phyloP scores from a whole-genome alignment of 345 rosid species.

The Moringa oleifera region DNA sequence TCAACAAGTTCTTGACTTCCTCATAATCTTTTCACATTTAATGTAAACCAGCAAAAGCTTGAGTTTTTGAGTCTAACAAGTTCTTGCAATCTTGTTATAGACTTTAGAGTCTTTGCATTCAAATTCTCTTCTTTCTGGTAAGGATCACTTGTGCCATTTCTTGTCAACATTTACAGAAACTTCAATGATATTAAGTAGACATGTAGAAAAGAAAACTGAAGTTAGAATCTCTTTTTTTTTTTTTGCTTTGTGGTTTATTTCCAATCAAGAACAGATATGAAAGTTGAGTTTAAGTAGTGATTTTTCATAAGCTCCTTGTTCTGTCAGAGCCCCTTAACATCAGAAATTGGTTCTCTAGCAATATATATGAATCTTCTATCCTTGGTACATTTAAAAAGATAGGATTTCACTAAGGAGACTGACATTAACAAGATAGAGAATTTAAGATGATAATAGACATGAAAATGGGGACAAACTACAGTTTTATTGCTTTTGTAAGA shows the following conservation, averaged over 20 bases:
- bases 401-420: conserved; percentile 25
- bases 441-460: conserved; percentile 14
- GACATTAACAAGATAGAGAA: conserved; percentile 19
- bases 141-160: conserved; percentile 18
- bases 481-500: conserved; percentile 19
- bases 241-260: background rate
- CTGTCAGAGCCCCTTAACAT: conserved; percentile 53
- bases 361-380: conserved; percentile 40
- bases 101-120: conserved; percentile 23
- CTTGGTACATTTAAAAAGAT: conserved; percentile 23
- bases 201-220: too few species aligned
- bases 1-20: too few species aligned
- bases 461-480: conserved; percentile 17
- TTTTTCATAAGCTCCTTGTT: conserved; percentile 11
- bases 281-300: background rate
- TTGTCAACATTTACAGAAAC: too few species aligned
- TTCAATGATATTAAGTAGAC: too few species aligned
- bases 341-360: conserved; percentile 50
- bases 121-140: conserved; percentile 37
- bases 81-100: conserved; percentile 25
- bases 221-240: background rate
- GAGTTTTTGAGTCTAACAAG: too few species aligned
- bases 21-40: too few species aligned
- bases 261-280: background rate
- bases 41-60: too few species aligned